phyloP scores from a whole-genome alignment of 2,329 filamentous ascomycete species.

The Triangularia setosa region DNA sequence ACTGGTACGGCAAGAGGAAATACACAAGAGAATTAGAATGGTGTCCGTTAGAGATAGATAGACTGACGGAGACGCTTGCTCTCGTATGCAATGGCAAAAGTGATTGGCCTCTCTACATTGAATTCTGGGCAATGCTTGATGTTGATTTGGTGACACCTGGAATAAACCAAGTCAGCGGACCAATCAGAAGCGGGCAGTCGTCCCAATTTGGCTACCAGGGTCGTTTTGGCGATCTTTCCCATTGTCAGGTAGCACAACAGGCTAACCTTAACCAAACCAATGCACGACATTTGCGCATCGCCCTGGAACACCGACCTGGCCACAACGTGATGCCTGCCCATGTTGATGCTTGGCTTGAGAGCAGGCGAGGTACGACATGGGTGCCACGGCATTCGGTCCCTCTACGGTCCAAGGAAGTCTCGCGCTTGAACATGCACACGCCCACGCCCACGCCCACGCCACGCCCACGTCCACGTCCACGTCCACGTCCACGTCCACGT shows the following conservation, averaged over 20 bases:
- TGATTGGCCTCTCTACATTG: neutral
- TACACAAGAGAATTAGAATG: constrained; percentile 4
- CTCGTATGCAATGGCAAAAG: neutral
- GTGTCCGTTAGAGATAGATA: constrained; percentile 24
- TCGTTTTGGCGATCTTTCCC: constrained; percentile 11
- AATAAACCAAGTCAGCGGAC: neutral
- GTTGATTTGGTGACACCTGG: neutral
- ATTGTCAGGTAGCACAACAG: constrained; percentile 20
- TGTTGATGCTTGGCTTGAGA: neutral
- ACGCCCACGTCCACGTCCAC: too few species aligned
- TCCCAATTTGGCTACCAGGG: constrained; percentile 20
- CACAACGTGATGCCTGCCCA: constrained; percentile 6
- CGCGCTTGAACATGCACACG: constrained; percentile 6
- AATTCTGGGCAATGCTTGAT: neutral
- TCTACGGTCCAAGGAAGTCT: constrained; percentile 4
- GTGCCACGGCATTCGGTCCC: neutral
- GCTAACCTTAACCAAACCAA: constrained; percentile 2
- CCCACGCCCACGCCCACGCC: too few species aligned
- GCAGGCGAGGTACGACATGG: neutral
- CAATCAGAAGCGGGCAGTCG: constrained; percentile 17
- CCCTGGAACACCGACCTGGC: neutral
- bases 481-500: neutral
- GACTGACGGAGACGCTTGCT: constrained; percentile 16
- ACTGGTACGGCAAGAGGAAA: neutral
- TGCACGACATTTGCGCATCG: constrained; percentile 26